phyloP scores from a whole-genome alignment of 345 rosid species.

The Ailanthus altissimus region DNA sequence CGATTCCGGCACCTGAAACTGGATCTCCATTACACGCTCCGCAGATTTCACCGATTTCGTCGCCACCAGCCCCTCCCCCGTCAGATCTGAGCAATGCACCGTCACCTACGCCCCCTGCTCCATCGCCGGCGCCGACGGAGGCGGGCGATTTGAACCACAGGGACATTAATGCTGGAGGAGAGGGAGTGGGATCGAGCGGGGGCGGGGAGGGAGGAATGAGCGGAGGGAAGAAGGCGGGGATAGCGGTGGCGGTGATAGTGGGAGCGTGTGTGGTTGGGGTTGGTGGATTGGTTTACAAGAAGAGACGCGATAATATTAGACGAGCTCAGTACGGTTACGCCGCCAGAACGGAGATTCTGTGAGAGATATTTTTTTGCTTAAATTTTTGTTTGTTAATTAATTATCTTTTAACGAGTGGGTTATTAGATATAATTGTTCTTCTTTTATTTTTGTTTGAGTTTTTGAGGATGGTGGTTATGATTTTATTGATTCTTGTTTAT shows the following conservation, averaged over 20 bases:
- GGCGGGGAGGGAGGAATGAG: constrained; percentile 40
- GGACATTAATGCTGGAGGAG: constrained; percentile 25
- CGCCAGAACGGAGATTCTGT: constrained; percentile 59
- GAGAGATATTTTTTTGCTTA: constrained; percentile 10
- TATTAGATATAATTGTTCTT: background rate
- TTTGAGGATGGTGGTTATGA: background rate
- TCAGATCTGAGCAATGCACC: constrained; percentile 32
- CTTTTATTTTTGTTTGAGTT: too few species aligned
- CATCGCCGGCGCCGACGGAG: constrained; percentile 31
- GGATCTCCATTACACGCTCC: constrained; percentile 32
- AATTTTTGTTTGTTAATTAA: too few species aligned
- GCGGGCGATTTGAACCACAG: constrained; percentile 38
- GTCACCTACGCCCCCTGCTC: constrained; percentile 23
- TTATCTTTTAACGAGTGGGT: too few species aligned
- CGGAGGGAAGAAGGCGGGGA: constrained; percentile 67
- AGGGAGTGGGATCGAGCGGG: constrained; percentile 14
- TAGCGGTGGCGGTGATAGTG: constrained; percentile 48
- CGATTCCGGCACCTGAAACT: constrained; percentile 6
- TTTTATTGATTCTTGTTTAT: constrained; percentile 15
- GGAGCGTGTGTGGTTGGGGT: constrained; percentile 51
- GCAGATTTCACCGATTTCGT: constrained; percentile 16
- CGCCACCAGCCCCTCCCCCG: constrained; percentile 35
- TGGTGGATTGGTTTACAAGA: constrained; percentile 58
- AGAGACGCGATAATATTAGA: constrained; percentile 66
- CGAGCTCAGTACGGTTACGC: constrained; percentile 52